These are phyloP conservation scores for Alternaria brassicae DNA, from an alignment of 2,329 filamentous ascomycete species.

Conservation along the genomic window DNA sequence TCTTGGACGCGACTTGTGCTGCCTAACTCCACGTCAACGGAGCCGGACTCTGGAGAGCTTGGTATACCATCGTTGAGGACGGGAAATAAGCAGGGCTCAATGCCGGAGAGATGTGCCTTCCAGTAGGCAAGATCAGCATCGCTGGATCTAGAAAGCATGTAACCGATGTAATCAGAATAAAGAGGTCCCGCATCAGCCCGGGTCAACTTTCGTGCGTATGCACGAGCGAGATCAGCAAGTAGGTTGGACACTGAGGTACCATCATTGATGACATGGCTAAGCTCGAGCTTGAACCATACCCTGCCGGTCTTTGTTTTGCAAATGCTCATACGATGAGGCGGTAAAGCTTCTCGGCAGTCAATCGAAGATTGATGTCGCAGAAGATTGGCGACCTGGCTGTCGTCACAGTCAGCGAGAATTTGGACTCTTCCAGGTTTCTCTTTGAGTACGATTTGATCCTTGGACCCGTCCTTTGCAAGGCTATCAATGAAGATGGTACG, in stretches of 20 bases:
- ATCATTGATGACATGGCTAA: constrained; percentile 61
- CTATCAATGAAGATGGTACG: constrained; percentile 47
- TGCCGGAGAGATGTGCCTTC: constrained; percentile 54
- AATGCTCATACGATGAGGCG: constrained; percentile 57
- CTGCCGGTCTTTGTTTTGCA: constrained; percentile 50
- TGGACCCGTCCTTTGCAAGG: constrained; percentile 40
- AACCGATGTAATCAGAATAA: constrained; percentile 50
- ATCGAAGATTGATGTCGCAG: constrained; percentile 32
- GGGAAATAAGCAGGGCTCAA: constrained; percentile 59
- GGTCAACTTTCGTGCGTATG: constrained; percentile 54
- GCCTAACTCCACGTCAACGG: constrained; percentile 51
- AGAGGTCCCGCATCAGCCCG: constrained; percentile 46
- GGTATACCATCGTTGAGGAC: constrained; percentile 46
- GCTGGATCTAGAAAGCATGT: constrained; percentile 38
- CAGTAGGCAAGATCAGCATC: constrained; percentile 53
- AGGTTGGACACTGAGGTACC: constrained; percentile 60
- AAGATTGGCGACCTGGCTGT: constrained; percentile 22
- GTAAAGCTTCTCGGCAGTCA: constrained; percentile 41
- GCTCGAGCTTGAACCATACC: constrained; percentile 57
- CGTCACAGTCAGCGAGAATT: constrained; percentile 33
- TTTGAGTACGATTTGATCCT: constrained; percentile 45
- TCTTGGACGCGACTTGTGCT: constrained; percentile 28
- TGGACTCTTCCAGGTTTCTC: constrained; percentile 35
- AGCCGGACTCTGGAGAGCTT: constrained; percentile 46
- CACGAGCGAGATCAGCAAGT: constrained; percentile 54